Evolutionary conservation across 805 yeast genomes (phyloP).

Genomic region (Nakazawaea holstii): DNA sequence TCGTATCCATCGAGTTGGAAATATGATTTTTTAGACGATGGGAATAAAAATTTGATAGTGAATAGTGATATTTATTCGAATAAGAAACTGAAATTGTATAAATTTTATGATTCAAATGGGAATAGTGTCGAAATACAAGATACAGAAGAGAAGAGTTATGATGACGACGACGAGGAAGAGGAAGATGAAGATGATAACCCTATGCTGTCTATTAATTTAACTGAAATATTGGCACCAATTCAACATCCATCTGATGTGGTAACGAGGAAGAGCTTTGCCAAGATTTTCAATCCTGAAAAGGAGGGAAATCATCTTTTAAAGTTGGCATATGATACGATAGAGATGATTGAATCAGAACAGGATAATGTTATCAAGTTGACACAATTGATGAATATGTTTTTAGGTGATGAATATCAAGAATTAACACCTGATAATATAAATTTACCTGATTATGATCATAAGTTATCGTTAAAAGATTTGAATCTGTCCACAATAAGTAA

Average conservation of each 20-base stretch:
- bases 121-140: conserved; percentile 15
- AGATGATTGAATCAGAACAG: conserved; percentile 78
- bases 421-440: conserved; percentile 59
- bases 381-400: conserved; percentile 66
- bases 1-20: conserved; percentile 16
- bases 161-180: conserved; percentile 16
- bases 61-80: conserved; percentile 12
- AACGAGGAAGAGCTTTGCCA: conserved; percentile 60
- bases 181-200: conserved; percentile 32
- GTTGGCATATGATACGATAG: conserved; percentile 69
- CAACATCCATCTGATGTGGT: conserved; percentile 76
- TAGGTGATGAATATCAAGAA: conserved; percentile 82
- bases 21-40: conserved; percentile 13
- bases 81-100: conserved; percentile 17
- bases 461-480: conserved; percentile 29
- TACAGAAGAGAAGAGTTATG: conserved; percentile 13
- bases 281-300: conserved; percentile 48
- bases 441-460: conserved; percentile 67
- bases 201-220: conserved; percentile 45
- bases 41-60: conserved; percentile 18
- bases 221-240: conserved; percentile 68
- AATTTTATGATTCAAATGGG: conserved; percentile 16
- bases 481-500: conserved; percentile 18
- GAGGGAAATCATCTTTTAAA: conserved; percentile 42
- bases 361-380: conserved; percentile 65